These are phyloP conservation scores for Lepidium sativum DNA, from an alignment of 345 rosid genomes.

Conservation along the genomic window DNA sequence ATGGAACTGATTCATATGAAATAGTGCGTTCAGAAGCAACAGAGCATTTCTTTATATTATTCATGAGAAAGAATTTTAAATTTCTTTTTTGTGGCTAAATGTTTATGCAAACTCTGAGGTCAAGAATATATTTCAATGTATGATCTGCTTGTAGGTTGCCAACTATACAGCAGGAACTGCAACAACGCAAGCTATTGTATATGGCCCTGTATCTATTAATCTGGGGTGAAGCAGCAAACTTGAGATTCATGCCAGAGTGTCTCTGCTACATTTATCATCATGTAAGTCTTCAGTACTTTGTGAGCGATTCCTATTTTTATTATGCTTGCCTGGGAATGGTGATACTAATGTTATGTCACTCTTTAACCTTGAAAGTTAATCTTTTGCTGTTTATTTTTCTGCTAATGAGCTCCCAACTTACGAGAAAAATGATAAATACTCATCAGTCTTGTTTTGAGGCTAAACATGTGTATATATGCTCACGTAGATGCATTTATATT, in stretches of 20 bases:
- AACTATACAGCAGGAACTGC: slow-evolving; percentile 99
- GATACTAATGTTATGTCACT: background rate
- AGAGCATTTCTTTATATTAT: background rate
- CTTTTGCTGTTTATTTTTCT: background rate
- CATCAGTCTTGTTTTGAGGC: background rate
- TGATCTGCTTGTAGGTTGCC: slow-evolving; percentile 65
- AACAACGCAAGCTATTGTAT: slow-evolving; percentile 88
- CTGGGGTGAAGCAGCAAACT: slow-evolving; percentile 99
- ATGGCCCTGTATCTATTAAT: slow-evolving; percentile 96
- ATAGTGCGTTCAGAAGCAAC: background rate
- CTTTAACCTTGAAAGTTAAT: background rate
- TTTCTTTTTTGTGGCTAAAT: background rate
- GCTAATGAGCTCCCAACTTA: background rate
- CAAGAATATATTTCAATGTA: background rate
- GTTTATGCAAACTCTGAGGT: slow-evolving; percentile 5
- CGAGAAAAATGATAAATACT: background rate
- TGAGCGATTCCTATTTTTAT: background rate
- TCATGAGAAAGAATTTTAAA: background rate
- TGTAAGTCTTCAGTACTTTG: slow-evolving; percentile 32
- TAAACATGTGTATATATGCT: background rate
- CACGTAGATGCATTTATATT: background rate
- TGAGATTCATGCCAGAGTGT: slow-evolving; percentile 99
- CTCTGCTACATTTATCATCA: slow-evolving; percentile 98
- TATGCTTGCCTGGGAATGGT: background rate
- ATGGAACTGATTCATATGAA: background rate